Conservation (phyloP, 2,329 filamentous ascomycete species). For the Diaporthe nobilis region DNA sequence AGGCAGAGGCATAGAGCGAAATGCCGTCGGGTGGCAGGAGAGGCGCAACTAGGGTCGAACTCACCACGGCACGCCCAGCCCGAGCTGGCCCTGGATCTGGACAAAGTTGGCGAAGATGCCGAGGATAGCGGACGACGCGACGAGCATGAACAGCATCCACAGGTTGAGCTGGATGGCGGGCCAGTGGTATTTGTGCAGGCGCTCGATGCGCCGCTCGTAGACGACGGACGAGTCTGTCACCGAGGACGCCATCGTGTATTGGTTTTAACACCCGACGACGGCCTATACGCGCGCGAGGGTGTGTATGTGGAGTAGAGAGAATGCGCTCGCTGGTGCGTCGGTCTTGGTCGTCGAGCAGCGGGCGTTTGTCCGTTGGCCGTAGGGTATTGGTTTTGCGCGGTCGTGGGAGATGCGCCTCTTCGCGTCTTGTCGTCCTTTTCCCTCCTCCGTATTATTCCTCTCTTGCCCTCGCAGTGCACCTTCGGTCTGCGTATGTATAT, state of each 20-base stretch:
- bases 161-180: constrained; percentile 76
- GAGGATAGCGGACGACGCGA: constrained; percentile 70
- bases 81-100: constrained; percentile 68
- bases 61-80: constrained; percentile 72
- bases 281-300: background rate
- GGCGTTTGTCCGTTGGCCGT: background rate
- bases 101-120: constrained; percentile 74
- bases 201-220: constrained; percentile 59
- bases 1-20: too few species aligned
- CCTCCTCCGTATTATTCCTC: background rate
- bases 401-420: background rate
- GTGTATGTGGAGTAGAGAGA: background rate
- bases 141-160: constrained; percentile 77
- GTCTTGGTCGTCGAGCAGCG: background rate
- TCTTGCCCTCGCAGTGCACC: background rate
- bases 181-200: constrained; percentile 76
- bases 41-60: constrained; percentile 44
- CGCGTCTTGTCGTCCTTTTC: background rate
- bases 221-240: constrained; percentile 58
- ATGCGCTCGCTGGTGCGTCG: background rate
- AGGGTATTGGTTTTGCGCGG: background rate
- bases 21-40: too few species aligned
- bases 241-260: constrained; percentile 54
- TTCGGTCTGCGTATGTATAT: background rate
- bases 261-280: background rate